Evolutionary conservation across 495 filamentous ascomycete species (phyloP).

Genomic region (Aspergillus indologenus): DNA sequence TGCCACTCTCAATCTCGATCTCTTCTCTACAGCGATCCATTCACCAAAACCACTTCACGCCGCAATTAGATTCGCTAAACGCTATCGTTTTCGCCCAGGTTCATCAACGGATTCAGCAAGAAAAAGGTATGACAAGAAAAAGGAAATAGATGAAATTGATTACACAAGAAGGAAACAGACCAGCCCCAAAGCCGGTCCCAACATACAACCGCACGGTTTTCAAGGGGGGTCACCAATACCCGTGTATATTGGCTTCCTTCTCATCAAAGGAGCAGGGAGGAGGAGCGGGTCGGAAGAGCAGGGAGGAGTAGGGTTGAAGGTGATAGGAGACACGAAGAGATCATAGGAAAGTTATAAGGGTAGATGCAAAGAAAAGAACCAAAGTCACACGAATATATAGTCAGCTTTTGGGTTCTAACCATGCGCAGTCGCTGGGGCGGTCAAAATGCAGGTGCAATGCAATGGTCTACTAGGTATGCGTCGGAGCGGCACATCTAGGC

Average conservation of each 20-base stretch:
- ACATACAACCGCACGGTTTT: not conserved
- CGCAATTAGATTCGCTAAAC: not conserved
- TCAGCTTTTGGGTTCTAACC: conserved; percentile 14
- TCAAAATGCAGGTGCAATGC: conserved; percentile 18
- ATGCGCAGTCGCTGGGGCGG: conserved; percentile 15
- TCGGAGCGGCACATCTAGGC: conserved; percentile 24
- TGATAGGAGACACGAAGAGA: not conserved
- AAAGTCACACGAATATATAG: conserved; percentile 8
- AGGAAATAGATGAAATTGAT: conserved; percentile 11
- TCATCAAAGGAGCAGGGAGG: conserved; percentile 2
- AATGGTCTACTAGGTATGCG: conserved; percentile 18
- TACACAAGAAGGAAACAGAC: conserved; percentile 18
- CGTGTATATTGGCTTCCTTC: conserved; percentile 1
- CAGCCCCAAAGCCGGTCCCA: not conserved
- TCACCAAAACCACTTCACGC: not conserved
- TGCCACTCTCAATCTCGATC: no score
- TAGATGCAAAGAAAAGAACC: conserved; percentile 10
- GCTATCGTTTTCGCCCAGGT: not conserved
- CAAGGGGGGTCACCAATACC: conserved; percentile 10
- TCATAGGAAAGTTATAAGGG: not conserved
- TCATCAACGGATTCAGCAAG: not conserved
- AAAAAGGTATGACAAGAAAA: conserved; percentile 7
- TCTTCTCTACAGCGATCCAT: not conserved
- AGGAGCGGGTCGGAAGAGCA: conserved; percentile 5
- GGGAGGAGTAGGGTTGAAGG: not conserved